Evolutionary conservation across 2,329 filamentous ascomycete genomes (phyloP).

Genomic region (Trematosphaeria pertusa): DNA sequence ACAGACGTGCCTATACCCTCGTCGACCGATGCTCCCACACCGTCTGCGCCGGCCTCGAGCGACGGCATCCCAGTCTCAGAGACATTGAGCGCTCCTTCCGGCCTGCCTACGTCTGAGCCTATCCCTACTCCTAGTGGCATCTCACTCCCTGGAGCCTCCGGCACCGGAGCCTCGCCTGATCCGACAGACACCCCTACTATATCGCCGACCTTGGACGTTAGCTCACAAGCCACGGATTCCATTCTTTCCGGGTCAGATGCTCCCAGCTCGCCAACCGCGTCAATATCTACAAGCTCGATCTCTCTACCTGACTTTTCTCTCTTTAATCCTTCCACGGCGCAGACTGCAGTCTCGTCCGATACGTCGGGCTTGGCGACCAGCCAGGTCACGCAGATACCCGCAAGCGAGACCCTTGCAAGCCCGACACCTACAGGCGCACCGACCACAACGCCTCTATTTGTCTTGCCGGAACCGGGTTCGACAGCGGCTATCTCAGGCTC

Average conservation of each 20-base stretch:
- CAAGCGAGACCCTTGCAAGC: slow-evolving; percentile 16
- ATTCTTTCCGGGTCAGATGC: not conserved
- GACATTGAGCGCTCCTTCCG: not conserved
- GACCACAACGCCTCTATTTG: slow-evolving; percentile 1
- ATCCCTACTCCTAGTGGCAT: slow-evolving; percentile 3
- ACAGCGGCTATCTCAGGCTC: slow-evolving; percentile 5
- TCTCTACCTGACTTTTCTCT: slow-evolving; percentile 5
- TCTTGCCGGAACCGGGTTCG: not conserved
- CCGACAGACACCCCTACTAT: not conserved
- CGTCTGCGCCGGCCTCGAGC: too few species aligned
- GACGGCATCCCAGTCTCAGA: slow-evolving; percentile 7
- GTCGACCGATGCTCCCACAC: not conserved
- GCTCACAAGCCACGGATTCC: not conserved
- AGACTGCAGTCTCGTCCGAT: slow-evolving; percentile 5
- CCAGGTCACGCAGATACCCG: slow-evolving; percentile 6
- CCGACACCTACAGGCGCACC: slow-evolving; percentile 9
- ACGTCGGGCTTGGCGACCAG: slow-evolving; percentile 12
- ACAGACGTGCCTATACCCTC: not conserved
- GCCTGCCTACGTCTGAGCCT: not conserved
- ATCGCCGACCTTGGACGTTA: not conserved
- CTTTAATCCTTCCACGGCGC: slow-evolving; percentile 4
- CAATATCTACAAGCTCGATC: not conserved
- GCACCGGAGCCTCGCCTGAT: slow-evolving; percentile 6
- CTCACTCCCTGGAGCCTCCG: slow-evolving; percentile 13
- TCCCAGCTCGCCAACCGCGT: not conserved